Conservation (phyloP, 352 stramenopile species). For the Elongisporangium anandrum region DNA sequence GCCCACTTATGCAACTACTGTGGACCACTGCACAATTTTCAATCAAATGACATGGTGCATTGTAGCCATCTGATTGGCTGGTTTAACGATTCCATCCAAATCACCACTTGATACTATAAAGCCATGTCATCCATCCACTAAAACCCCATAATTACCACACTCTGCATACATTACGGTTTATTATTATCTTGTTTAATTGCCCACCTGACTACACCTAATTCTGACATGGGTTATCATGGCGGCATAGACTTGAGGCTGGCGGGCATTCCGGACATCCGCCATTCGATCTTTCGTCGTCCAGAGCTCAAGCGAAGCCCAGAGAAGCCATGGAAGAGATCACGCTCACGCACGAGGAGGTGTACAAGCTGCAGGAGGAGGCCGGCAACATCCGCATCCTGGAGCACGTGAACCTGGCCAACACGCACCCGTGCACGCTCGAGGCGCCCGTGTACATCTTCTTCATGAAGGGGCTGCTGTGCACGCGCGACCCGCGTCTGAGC, state of each 20-base stretch:
- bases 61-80: conserved; percentile 9
- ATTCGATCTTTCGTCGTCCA: neutral
- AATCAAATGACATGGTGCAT: conserved; percentile 13
- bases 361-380: conserved; percentile 41
- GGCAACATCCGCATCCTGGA: conserved; percentile 72
- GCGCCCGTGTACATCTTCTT: conserved; percentile 54
- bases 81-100: neutral
- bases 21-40: conserved; percentile 1
- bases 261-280: neutral
- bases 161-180: neutral
- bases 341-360: conserved; percentile 43
- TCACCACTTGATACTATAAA: neutral
- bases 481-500: conserved; percentile 53
- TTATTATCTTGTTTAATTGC: neutral
- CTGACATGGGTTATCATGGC: too few species aligned
- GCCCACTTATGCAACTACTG: conserved; percentile 4
- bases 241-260: neutral
- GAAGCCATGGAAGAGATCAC: conserved; percentile 26
- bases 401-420: conserved; percentile 68
- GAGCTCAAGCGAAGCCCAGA: neutral
- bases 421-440: conserved; percentile 41
- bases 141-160: neutral
- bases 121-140: neutral
- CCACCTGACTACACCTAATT: neutral
- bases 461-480: conserved; percentile 57